phyloP scores from a whole-genome alignment of 148 eudicot species.

The Drosera capensis region DNA sequence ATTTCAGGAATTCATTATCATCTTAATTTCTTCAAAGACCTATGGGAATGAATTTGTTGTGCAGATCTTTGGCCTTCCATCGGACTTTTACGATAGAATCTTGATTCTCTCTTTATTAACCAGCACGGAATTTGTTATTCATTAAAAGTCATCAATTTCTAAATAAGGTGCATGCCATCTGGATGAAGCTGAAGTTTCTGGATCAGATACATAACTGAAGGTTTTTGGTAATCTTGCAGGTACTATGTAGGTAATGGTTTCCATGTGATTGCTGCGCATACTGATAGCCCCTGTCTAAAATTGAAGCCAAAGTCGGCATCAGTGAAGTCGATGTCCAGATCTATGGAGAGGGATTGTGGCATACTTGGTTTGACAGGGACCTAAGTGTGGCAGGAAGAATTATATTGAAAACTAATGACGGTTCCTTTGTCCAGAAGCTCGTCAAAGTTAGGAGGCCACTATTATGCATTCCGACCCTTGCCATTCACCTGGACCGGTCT shows the following conservation, averaged over 20 bases:
- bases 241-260: constrained; percentile 68
- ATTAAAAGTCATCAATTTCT: no score
- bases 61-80: no score
- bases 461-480: constrained; percentile 77
- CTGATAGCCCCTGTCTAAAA: constrained; percentile 94
- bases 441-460: constrained; percentile 71
- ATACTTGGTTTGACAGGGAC: constrained; percentile 97
- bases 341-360: constrained; percentile 95
- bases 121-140: no score
- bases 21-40: no score
- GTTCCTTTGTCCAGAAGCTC: constrained; percentile 66
- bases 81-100: no score
- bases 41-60: no score
- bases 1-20: no score
- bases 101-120: no score
- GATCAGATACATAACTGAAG: no score
- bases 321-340: constrained; percentile 89
- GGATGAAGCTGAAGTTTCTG: no score
- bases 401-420: constrained; percentile 62
- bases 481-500: constrained; percentile 88
- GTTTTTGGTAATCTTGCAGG: constrained; percentile 41
- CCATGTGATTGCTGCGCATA: constrained; percentile 91
- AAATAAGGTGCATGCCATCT: no score
- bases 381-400: constrained; percentile 87
- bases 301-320: constrained; percentile 89